Base-by-base conservation (phyloP, 768 basidiomycete genomes). In the Boletus pseudo-olivaceus region DNA sequence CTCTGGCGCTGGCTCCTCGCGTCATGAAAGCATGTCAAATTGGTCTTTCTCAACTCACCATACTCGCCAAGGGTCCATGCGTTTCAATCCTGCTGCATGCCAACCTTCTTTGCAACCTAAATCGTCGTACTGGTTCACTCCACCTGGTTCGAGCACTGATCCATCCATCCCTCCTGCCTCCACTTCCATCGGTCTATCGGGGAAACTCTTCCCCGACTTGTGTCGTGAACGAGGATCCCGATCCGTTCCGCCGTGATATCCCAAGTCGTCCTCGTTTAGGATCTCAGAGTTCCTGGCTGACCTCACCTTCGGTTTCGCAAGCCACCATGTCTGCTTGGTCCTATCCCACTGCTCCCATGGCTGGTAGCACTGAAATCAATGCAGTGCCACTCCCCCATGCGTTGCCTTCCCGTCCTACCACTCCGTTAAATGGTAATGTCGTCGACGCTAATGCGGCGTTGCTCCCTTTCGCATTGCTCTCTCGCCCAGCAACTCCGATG, bases 31-130 rank as follows among this genome's bases (percentile, higher is more conserved):
- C 1, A 67, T 81, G 27, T 89, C 87, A 8, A 79, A 79, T 17
- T 88, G 85, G 80, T 88, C 87, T 1, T 87, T 88, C 69, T 84
- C 85, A 1, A 88, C 86, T 2, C 82, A 83, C 61, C 78, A 82
- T 45, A 82, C 82, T 2, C 75, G 60, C 11, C 62, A 65, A 43
- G 49, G 38, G 20, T 64, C 57, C 1, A 40, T 39, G 42, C 59
- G 56, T 30, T 27, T 41, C 29, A 54, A 54, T 40, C 38, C 54
- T 14, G 63, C 62, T 2, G 60, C 63, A 15, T 72, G 74, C 30
- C 52, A 69, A 17, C 68, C 66, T 4, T 73, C 73, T 15, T 65
- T 72, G 42, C 66, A 66, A 4, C 55, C 64, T 37, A 85, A 83
- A 66, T 84, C 85, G 1, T 78, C 84, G 0, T 82, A 78, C 64